These are phyloP conservation scores for Cercospora janseana DNA, from an alignment of 2,329 filamentous ascomycete species.

Conservation along the genomic window DNA sequence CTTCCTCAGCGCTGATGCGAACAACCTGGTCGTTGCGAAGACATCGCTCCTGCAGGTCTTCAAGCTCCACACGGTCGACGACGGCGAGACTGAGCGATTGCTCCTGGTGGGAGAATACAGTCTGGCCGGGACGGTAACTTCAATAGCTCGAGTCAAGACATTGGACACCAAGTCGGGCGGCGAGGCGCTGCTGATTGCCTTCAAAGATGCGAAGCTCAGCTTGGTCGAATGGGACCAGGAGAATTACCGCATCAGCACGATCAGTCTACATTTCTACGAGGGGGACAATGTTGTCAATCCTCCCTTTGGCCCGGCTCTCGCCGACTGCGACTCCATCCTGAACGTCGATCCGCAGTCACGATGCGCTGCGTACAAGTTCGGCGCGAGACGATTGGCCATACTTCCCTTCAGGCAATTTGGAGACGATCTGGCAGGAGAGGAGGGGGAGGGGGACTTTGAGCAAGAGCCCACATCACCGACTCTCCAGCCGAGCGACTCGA, in stretches of 20 bases:
- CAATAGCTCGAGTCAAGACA: conserved; percentile 73
- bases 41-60: conserved; percentile 93
- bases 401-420: conserved; percentile 84
- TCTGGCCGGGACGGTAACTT: conserved; percentile 79
- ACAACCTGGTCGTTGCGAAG: conserved; percentile 87
- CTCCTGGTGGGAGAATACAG: conserved; percentile 69
- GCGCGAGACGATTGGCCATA: conserved; percentile 82
- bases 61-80: conserved; percentile 39
- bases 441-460: conserved; percentile 73
- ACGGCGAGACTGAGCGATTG: conserved; percentile 67
- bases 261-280: conserved; percentile 98
- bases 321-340: conserved; percentile 75
- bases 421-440: conserved; percentile 71
- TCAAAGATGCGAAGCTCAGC: conserved; percentile 89
- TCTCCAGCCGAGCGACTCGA: conserved; percentile 26
- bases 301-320: conserved; percentile 76
- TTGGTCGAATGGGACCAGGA: conserved; percentile 91
- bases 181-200: conserved; percentile 77
- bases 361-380: conserved; percentile 93
- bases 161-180: conserved; percentile 73
- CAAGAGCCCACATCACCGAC: conserved; percentile 53
- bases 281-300: conserved; percentile 65
- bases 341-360: conserved; percentile 86
- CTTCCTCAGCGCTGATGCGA: conserved; percentile 71
- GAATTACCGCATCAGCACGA: conserved; percentile 73